Base-by-base conservation (phyloP, 768 basidiomycete species). In the Leccinum rimulosum region DNA sequence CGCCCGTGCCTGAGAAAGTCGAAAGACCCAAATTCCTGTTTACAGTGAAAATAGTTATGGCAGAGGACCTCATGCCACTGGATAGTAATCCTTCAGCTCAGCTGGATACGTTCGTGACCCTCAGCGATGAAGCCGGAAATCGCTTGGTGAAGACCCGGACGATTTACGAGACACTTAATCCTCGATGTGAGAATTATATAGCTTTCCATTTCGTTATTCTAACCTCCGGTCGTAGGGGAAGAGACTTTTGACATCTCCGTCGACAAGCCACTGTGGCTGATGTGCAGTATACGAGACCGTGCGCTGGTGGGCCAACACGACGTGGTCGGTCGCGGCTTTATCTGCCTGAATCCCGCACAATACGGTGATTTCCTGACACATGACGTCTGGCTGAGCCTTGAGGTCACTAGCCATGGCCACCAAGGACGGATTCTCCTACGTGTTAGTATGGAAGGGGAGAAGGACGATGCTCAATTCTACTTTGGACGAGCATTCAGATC, bases 361-460 rank as follows among this genome's bases (percentile, higher is more conserved):
- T 96, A 92, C 66, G 87, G 86, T 12, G 95, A 99, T 76, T 88
- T 89, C 71, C 77, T 98, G 60, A 80, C 93, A 2, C 94, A 95
- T 67, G 97, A 99, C 59, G 71, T 95, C 7, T 95, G 95, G 90
- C 82, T 95, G 77, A 89, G 93, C 60, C 77, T 98, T 15, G 95
- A 98, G 69, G 86, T 88, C 0, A 43, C 58, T 50, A 67, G 70
- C 19, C 67, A 74, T 48, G 71, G 73, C 1, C 67, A 72, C 27
- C 82, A 85, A 55, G 95, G 97, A 5, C 84, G 93, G 35, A 82
- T 98, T 52, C 76, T 97, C 38, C 77, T 97, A 33, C 84, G 97
- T 19, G 83, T 98, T 58, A 95, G 93, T 69, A 97, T 98, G 95
- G 97, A 99, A 69, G 95, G 95, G 55, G 97, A 98, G 80, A 95